Percentiles rank a stretch among this genome's conserved stretches.
phyloP scores from a whole-genome alignment of 768 basidiomycete species.

The Rhizopogon vesiculosus region DNA sequence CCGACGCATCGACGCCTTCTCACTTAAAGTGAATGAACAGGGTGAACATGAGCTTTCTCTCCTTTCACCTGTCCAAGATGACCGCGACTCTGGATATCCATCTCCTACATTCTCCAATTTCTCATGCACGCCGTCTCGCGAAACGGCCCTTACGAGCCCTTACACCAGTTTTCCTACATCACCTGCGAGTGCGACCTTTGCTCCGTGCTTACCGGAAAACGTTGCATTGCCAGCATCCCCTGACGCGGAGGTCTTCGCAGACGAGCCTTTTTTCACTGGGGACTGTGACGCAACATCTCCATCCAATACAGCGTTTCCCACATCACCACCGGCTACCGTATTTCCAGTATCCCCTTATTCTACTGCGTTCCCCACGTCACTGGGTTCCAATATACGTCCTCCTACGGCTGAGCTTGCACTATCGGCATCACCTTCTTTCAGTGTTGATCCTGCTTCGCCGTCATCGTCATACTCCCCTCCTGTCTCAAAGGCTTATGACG shows the following conservation, averaged over 20 bases:
- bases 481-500: background rate
- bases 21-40: background rate
- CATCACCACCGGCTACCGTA: background rate
- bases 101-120: slow-evolving; percentile 26
- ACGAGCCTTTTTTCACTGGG: background rate
- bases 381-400: background rate
- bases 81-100: slow-evolving; percentile 17
- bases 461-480: background rate
- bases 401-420: background rate
- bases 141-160: slow-evolving; percentile 21
- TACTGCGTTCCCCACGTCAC: background rate
- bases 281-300: background rate
- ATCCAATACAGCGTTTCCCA: slow-evolving; percentile 1
- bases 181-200: slow-evolving; percentile 15
- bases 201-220: slow-evolving; percentile 18
- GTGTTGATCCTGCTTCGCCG: slow-evolving; percentile 8
- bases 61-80: slow-evolving; percentile 12
- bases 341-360: background rate
- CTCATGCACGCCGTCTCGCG: slow-evolving; percentile 20
- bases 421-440: slow-evolving; percentile 2
- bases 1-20: slow-evolving; percentile 1
- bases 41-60: slow-evolving; percentile 16
- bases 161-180: slow-evolving; percentile 18
- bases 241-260: slow-evolving; percentile 7
- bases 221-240: slow-evolving; percentile 23